Evolutionary conservation across 1,139 yeast genomes (phyloP).

Genomic region (Kodamaea fungicola): DNA sequence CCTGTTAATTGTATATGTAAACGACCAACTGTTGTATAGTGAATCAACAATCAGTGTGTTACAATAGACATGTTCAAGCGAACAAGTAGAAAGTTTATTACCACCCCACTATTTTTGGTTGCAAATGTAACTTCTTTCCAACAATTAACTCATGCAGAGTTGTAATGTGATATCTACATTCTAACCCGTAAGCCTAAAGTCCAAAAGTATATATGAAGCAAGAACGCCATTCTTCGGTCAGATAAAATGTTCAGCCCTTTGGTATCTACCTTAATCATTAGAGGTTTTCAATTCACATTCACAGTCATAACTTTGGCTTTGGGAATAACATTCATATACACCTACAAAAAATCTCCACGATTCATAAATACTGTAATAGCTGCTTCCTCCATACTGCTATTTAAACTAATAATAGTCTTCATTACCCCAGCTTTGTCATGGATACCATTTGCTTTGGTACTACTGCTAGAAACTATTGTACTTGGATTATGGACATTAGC

Average conservation of each 20-base stretch:
- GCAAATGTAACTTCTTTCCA: slow-evolving; percentile 1
- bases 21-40: too few species aligned
- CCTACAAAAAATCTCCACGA: neutral
- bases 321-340: slow-evolving; percentile 3
- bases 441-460: slow-evolving; percentile 8
- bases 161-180: too few species aligned
- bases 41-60: too few species aligned
- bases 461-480: slow-evolving; percentile 6
- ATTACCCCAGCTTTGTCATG: slow-evolving; percentile 6
- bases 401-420: slow-evolving; percentile 7
- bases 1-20: too few species aligned
- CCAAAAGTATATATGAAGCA: neutral
- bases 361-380: slow-evolving; percentile 10
- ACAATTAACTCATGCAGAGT: too few species aligned
- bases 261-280: slow-evolving; percentile 8
- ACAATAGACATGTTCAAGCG: too few species aligned
- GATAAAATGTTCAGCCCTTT: slow-evolving; percentile 7
- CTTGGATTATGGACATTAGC: slow-evolving; percentile 10
- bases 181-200: too few species aligned
- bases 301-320: slow-evolving; percentile 8
- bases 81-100: too few species aligned
- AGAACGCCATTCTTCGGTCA: neutral
- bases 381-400: slow-evolving; percentile 7
- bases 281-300: slow-evolving; percentile 8
- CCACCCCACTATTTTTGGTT: slow-evolving; percentile 2